Base-by-base conservation (phyloP, 2,329 filamentous ascomycete species). In the Alternaria solani region DNA sequence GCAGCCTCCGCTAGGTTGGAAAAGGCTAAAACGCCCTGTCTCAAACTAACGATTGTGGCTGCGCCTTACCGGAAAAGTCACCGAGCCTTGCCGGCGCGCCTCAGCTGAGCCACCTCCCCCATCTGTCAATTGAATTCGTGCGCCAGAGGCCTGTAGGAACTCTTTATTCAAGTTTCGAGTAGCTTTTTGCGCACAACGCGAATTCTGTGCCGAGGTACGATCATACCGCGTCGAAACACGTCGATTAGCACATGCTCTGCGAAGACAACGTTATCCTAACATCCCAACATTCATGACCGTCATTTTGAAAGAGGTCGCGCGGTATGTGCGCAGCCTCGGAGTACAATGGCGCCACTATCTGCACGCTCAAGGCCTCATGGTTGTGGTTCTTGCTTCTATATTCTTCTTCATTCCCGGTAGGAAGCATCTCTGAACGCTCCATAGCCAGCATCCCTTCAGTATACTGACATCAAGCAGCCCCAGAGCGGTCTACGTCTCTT, bases 81-180 rank as follows among this genome's bases (percentile, higher is more conserved):
- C 32, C 16, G 32, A 1, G 32, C 32, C 11, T 34, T 34, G 32
- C 32, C 14, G 16, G 14, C 32, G 14, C 12, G 32, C 1, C 2
- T 34, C 14, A 34, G 32, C 14, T 34, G 14, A 34, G 5, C 12
- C 5, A 14, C 5, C 12, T 7, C 32, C 32, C 14, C 14, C 1
- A 14, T 16, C 32, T 2, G 32, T 16, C 32, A 34, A 7, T 5
- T 7, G 1, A 5, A 3, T 16, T 16, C 1, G 1, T 16, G 14
- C 14, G 4, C 14, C 5, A 0, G 12, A 34, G 5, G 14, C 12
- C 1, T 16, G 4, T 2, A 1, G 32, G 1, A 7, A 34, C 12
- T 34, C 32, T 16, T 16, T 34, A 6, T 2, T 7, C 14, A 34
- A 2, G 5, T 34, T 3, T 34, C 32, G 12, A 14, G 12, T 34